These are phyloP conservation scores for Tulasnella sp. DNA, from an alignment of 768 basidiomycete species.

Conservation along the genomic window DNA sequence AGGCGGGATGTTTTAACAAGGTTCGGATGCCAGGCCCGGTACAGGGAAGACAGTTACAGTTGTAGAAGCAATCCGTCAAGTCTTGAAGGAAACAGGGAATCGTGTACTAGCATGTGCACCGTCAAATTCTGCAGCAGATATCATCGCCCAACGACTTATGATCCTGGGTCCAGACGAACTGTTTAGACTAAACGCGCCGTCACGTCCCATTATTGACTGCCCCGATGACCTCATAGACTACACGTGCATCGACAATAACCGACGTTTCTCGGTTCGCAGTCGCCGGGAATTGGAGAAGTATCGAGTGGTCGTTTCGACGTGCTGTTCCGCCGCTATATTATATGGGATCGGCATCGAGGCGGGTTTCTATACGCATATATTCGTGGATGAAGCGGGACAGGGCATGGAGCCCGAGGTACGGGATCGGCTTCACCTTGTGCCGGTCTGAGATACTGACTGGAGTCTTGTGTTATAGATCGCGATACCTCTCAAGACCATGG, in stretches of 20 bases:
- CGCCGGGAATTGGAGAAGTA: conserved; percentile 31
- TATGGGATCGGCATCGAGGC: conserved; percentile 43
- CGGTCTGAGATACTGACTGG: background rate
- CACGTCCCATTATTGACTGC: conserved; percentile 26
- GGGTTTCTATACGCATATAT: conserved; percentile 56
- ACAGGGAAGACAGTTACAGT: conserved; percentile 20
- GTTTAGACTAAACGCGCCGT: conserved; percentile 19
- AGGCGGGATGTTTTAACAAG: background rate
- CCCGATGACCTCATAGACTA: conserved; percentile 32
- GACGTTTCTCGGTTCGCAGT: conserved; percentile 34
- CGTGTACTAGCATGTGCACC: conserved; percentile 20
- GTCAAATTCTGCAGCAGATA: conserved; percentile 21
- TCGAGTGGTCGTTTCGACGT: conserved; percentile 50
- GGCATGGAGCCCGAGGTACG: conserved; percentile 49
- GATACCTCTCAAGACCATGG: conserved; percentile 48
- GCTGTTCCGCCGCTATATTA: conserved; percentile 46
- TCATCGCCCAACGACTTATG: conserved; percentile 17
- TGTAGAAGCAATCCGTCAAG: conserved; percentile 19
- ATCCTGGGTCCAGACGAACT: conserved; percentile 1
- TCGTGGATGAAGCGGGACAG: conserved; percentile 62
- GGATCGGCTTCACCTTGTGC: background rate
- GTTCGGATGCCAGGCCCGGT: conserved; percentile 13
- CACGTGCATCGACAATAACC: conserved; percentile 32
- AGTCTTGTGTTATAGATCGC: conserved; percentile 26
- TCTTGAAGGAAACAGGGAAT: background rate